Conservation (phyloP, 2,329 filamentous ascomycete genomes). For the Aspergillus ustus region DNA sequence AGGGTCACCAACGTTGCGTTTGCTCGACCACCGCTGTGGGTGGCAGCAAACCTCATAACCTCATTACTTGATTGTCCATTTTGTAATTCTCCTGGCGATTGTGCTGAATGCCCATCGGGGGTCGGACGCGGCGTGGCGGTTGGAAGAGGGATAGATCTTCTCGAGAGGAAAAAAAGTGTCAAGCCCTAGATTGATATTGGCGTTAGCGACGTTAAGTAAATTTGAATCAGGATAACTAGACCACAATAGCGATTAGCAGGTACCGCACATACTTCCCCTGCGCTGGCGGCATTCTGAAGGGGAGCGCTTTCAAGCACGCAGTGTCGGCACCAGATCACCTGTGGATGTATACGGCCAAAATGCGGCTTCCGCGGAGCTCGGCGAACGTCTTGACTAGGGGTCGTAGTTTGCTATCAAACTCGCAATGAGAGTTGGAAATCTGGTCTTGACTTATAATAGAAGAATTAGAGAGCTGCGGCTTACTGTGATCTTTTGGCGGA, state of each 20-base stretch:
- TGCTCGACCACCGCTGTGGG: conserved; percentile 71
- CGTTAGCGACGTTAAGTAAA: neutral
- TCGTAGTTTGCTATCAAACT: neutral
- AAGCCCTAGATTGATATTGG: conserved; percentile 54
- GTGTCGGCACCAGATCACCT: neutral
- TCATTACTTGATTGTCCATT: conserved; percentile 20
- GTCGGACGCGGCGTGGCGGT: conserved; percentile 16
- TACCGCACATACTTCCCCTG: conserved; percentile 25
- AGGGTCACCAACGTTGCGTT: conserved; percentile 98
- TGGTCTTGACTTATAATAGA: neutral
- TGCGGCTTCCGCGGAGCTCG: neutral
- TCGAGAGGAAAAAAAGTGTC: conserved; percentile 80
- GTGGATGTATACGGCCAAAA: neutral
- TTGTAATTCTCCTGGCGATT: neutral
- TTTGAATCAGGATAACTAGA: conserved; percentile 1
- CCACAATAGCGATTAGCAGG: conserved; percentile 23
- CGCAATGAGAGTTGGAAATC: neutral
- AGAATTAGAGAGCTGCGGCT: neutral
- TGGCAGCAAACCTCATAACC: conserved; percentile 45
- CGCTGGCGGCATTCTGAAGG: conserved; percentile 23
- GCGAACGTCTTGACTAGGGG: neutral
- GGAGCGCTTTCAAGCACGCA: conserved; percentile 62
- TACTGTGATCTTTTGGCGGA: neutral
- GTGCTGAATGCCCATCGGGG: conserved; percentile 31
- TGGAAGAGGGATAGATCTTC: conserved; percentile 55